Conservation (phyloP, 2,329 filamentous ascomycete genomes). For the Ilyonectria destructans region DNA sequence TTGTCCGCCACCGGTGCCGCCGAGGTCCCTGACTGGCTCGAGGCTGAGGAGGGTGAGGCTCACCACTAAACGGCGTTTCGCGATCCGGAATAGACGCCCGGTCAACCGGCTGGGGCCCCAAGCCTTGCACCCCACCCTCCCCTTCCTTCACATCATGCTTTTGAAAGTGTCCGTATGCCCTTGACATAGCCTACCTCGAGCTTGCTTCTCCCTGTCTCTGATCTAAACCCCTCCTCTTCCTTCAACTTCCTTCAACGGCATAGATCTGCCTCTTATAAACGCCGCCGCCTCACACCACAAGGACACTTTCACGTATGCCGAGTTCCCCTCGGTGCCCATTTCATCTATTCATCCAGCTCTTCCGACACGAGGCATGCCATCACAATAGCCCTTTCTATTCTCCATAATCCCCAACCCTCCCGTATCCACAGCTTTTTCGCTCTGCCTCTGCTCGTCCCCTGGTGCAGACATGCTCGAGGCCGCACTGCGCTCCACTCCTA, state of each 20-base stretch:
- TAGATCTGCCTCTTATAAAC: constrained; percentile 31
- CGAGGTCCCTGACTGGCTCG: constrained; percentile 82
- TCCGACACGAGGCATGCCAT: constrained; percentile 10
- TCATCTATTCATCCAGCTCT: constrained; percentile 10
- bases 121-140: constrained; percentile 23
- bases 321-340: background rate
- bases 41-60: constrained; percentile 78
- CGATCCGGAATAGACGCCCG: constrained; percentile 23
- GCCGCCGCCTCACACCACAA: constrained; percentile 28
- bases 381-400: constrained; percentile 14
- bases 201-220: constrained; percentile 26
- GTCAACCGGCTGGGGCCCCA: constrained; percentile 23
- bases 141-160: constrained; percentile 23
- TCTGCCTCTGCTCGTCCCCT: constrained; percentile 1
- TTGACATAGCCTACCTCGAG: constrained; percentile 28
- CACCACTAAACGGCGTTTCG: constrained; percentile 65
- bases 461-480: constrained; percentile 9
- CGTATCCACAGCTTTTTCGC: background rate
- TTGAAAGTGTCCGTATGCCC: constrained; percentile 25
- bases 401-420: background rate
- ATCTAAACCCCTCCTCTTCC: constrained; percentile 11
- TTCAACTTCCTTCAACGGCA: background rate
- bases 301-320: constrained; percentile 22
- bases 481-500: constrained; percentile 25
- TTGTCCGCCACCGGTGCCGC: constrained; percentile 70